Evolutionary conservation across 1,284 basidiomycete genomes (phyloP), one percentile per base, ranked within the genome.

Genomic region (Ganoderma multipileum): DNA sequence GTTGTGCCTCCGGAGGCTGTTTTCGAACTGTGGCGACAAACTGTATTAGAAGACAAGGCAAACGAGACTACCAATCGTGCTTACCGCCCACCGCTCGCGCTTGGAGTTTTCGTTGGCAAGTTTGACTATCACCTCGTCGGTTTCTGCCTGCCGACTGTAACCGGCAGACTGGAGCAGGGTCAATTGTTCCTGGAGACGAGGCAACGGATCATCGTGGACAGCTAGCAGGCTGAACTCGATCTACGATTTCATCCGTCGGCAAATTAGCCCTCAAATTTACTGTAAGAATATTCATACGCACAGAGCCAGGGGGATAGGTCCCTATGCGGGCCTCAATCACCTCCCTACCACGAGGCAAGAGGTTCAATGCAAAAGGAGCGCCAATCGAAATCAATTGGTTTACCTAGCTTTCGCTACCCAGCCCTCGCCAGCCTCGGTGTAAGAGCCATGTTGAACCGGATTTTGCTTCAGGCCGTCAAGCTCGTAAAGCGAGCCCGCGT

Each of bases 171-270:
- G 85, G 71, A 81, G 78, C 83, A 90, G 73, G 77, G 80, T 72
- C 74, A 95, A 79, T 69, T 91, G 87, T 30, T 82, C 78, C 76
- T 90, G 85, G 33, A 96, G 83, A 8, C 80, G 76, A 23, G 93
- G 92, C 23, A 96, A 76, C 23, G 93, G 92, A 76, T 95, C 94
- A 65, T 93, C 89, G 68, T 92, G 89, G 52, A 98, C 83, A 7
- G 94, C 94, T 61, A 97, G 88, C 47, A 98, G 87, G 80, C 93
- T 96, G 84, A 98, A 98, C 80, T 96, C 94, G 70, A 97, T 84
- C 94, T 96, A 23, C 38, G 2, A 28, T 50, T 28, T 33, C 38
- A 42, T 16, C 36, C 41, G 68, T 68, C 62, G 38, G 28, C 47
- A 30, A 59, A 62, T 69, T 23, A 68, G 60, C n/a, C 18, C 12